Percentiles rank a stretch among this genome's conserved stretches.
phyloP scores from a whole-genome alignment of 345 rosid genomes.

The Lagerstroemia speciosa region DNA sequence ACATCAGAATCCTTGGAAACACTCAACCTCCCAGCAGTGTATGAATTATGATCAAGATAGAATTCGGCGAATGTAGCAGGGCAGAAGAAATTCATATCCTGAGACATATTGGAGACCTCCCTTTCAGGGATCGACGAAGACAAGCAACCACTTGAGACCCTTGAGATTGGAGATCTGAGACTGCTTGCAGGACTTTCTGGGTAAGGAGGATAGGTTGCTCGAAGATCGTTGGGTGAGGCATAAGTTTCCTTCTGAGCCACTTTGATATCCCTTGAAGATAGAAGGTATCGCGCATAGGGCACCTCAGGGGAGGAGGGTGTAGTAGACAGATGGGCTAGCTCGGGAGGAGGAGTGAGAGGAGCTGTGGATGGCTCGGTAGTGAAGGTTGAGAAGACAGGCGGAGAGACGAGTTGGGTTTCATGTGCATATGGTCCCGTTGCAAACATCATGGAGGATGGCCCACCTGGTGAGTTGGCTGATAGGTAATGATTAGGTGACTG shows the following conservation, averaged over 20 bases:
- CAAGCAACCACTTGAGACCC: slow-evolving; percentile 47
- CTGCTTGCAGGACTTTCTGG: slow-evolving; percentile 88
- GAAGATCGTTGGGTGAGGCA: slow-evolving; percentile 55
- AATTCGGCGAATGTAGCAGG: slow-evolving; percentile 87
- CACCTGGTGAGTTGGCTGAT: slow-evolving; percentile 37
- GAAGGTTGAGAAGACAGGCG: slow-evolving; percentile 48
- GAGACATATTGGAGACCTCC: slow-evolving; percentile 45
- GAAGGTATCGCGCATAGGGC: slow-evolving; percentile 40
- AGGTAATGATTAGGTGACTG: slow-evolving; percentile 37
- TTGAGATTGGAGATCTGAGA: slow-evolving; percentile 65
- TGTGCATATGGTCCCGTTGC: slow-evolving; percentile 49
- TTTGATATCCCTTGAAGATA: slow-evolving; percentile 56
- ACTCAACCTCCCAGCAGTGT: slow-evolving; percentile 79
- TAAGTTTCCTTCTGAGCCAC: slow-evolving; percentile 38
- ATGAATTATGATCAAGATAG: slow-evolving; percentile 80
- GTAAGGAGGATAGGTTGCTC: slow-evolving; percentile 60
- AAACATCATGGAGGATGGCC: slow-evolving; percentile 42
- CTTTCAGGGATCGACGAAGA: slow-evolving; percentile 69
- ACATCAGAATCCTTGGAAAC: slow-evolving; percentile 85
- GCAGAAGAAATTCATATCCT: slow-evolving; percentile 82
- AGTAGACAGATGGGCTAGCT: slow-evolving; percentile 37
- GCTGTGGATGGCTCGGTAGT: slow-evolving; percentile 53
- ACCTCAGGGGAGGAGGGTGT: slow-evolving; percentile 51
- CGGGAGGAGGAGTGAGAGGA: slow-evolving; percentile 50
- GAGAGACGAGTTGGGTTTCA: slow-evolving; percentile 46